Evolutionary conservation across 345 rosid genomes (phyloP), one percentile per base, ranked within the genome.

Genomic region (Euphorbia lathyris): DNA sequence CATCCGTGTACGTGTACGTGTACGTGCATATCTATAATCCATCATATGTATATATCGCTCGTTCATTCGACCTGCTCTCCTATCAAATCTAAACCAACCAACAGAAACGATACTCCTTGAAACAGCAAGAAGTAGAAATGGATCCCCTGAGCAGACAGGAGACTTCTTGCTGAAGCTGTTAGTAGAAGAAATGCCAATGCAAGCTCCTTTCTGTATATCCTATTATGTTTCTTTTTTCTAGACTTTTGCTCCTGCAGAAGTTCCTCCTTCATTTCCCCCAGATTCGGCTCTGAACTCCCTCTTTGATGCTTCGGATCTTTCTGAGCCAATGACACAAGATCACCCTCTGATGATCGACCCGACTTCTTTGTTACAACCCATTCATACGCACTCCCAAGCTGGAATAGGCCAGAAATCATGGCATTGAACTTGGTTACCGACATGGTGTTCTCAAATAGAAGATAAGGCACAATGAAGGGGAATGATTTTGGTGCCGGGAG

Each of bases 341-440:
- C 98, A 11, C 98, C 98, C 74, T 93, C 97, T 0, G 98, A 90
- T 7, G 98, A 90, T 0, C 98, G 83, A n/a, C 98, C 98, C 0
- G 97, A 93, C 82, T 93, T 93, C 77, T 93, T 93, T 0, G 98
- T 93, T 34, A 93, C 97, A 19, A 93, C 97, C 98, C 98, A 93
- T 60, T 93, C 98, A 32, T 90, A 90, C 5, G 98, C 97, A 75
- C 97, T 93, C 30, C 98, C 97, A 0, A 93, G 97, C 85, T 93
- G 98, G 83, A 93, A 93, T 19, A 93, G 74, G 38, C 98, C 98
- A 10, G 98, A 93, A 68, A 93, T 79, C 98, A 93, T 93, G 2
- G 98, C 97, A 55, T 88, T 87, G 88, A 93, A 93, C 82, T 93
- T 93, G 78, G 98, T 93, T 29, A 93, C 97, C 0, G 98, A 93